phyloP scores from a whole-genome alignment of 805 yeast species.

The Cyberlindnera suaveolens region DNA sequence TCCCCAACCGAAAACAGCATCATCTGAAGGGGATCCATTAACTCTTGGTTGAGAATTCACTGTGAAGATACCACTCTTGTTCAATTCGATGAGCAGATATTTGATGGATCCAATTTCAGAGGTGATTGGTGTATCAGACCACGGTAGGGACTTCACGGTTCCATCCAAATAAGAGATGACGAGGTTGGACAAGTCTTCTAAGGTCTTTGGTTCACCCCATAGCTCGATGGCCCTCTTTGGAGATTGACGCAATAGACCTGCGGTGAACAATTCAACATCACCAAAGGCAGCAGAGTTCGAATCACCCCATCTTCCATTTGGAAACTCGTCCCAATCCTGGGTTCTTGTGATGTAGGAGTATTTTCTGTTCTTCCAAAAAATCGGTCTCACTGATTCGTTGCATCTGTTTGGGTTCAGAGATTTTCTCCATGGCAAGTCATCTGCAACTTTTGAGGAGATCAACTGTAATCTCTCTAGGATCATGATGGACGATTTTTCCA shows the following conservation, averaged over 20 bases:
- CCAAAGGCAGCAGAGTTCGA: slow-evolving; percentile 97
- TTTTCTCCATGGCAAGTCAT: slow-evolving; percentile 80
- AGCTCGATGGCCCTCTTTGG: slow-evolving; percentile 72
- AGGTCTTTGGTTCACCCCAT: slow-evolving; percentile 77
- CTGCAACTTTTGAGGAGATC: slow-evolving; percentile 27
- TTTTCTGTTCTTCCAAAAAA: slow-evolving; percentile 93
- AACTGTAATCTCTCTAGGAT: slow-evolving; percentile 70
- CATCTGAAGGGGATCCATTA: slow-evolving; percentile 68
- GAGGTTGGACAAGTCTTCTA: slow-evolving; percentile 55
- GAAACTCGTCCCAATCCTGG: slow-evolving; percentile 95
- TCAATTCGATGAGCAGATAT: slow-evolving; percentile 53
- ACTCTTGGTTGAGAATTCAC: slow-evolving; percentile 93
- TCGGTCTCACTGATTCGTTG: slow-evolving; percentile 83
- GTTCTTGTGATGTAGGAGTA: slow-evolving; percentile 86
- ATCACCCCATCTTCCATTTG: slow-evolving; percentile 99
- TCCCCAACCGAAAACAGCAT: slow-evolving; percentile 87
- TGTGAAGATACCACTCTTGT: slow-evolving; percentile 65
- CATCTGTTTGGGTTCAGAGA: slow-evolving; percentile 76
- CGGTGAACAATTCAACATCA: slow-evolving; percentile 76
- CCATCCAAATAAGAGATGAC: slow-evolving; percentile 70
- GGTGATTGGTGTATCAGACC: slow-evolving; percentile 91
- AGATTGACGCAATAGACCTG: slow-evolving; percentile 75
- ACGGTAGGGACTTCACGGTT: slow-evolving; percentile 70
- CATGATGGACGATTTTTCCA: slow-evolving; percentile 88
- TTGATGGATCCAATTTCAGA: slow-evolving; percentile 65